Evolutionary conservation across 2,329 filamentous ascomycete species (phyloP), one percentile per base, ranked within the genome.

Genomic region (Bimuria novae-zelandiae): DNA sequence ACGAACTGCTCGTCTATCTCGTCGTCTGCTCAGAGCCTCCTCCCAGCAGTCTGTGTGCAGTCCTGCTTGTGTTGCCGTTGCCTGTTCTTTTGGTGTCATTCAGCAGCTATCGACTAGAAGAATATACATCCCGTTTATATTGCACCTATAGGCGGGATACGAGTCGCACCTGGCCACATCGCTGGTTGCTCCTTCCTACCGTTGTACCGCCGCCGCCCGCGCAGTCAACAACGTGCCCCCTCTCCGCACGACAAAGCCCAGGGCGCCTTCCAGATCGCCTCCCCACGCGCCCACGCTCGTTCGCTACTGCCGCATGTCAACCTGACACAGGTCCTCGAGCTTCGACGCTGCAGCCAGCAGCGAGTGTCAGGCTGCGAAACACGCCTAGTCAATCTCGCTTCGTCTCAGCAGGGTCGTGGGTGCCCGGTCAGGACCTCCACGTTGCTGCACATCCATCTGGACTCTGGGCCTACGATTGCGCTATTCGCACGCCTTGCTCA

Each of bases 351-450:
- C 57, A 51, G 57, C 4, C 63, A 52, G 44, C 51, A 27, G 44
- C 37, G 47, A 56, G 48, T 25, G 40, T 57, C 57, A 60, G 52
- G 57, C 58, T 46, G 54, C 60, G 66, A 66, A 68, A 72, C 67
- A 63, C 57, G 63, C 63, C 69, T 60, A 57, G 58, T 64, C 66
- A 67, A 67, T 72, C 68, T 71, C 70, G 70, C 70, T 72, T 71
- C 70, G 69, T 63, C 67, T 65, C 68, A 70, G 62, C 63, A 64
- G 61, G 69, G 68, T 57, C 57, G 51, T 51, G 54, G 57, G 58
- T 55, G 61, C 62, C 51, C 57, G 46, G 48, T 59, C 52, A 46
- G 49, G 47, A 39, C n/a, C 36, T 54, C 54, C 59, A 30, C 40
- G 3, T 19, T 16, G n/a, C 49, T 39, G 41, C 42, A 49, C 51